phyloP scores from a whole-genome alignment of 805 yeast genomes.

The Ogataea angusta region DNA sequence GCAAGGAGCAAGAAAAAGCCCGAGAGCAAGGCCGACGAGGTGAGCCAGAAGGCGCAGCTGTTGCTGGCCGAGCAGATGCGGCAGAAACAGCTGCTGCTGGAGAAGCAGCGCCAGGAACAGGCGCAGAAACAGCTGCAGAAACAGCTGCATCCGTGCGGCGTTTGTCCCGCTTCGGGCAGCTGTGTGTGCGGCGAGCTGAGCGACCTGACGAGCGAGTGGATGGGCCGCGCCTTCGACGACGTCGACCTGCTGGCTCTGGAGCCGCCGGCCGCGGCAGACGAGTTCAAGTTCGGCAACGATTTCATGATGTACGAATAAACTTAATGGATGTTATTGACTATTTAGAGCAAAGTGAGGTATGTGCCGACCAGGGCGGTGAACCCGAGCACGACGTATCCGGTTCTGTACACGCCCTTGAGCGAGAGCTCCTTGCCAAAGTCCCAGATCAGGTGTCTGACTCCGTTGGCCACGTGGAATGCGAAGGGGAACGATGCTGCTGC shows the following conservation, averaged over 20 bases:
- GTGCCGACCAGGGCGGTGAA: conserved; percentile 57
- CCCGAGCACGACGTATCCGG: conserved; percentile 83
- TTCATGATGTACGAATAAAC: conserved; percentile 23
- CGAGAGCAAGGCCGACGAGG: conserved; percentile 19
- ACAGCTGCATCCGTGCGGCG: conserved; percentile 10
- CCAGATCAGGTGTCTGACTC: conserved; percentile 93
- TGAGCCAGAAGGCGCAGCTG: conserved; percentile 22
- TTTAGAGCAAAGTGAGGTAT: conserved; percentile 45
- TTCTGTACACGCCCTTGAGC: conserved; percentile 83
- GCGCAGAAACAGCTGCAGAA: conserved; percentile 9
- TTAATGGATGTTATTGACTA: conserved; percentile 6
- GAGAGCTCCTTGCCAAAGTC: conserved; percentile 81
- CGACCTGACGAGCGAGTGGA: conserved; percentile 7
- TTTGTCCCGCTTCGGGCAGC: conserved; percentile 4
- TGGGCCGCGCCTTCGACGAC: conserved; percentile 9
- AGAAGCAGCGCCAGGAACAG: conserved; percentile 15
- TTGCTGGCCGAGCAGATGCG: conserved; percentile 22
- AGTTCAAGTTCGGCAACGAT: conserved; percentile 16
- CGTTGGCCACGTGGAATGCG: conserved; percentile 81
- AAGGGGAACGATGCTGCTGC: conserved; percentile 76
- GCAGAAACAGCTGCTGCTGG: conserved; percentile 18
- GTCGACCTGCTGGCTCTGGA: conserved; percentile 2
- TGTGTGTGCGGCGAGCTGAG: conserved; percentile 5
- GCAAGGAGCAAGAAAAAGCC: conserved; percentile 10
- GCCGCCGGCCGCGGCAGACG: conserved; percentile 2